Evolutionary conservation across 345 rosid species (phyloP), one percentile per base, ranked within the genome.

Genomic region (Populus ilicifolia): DNA sequence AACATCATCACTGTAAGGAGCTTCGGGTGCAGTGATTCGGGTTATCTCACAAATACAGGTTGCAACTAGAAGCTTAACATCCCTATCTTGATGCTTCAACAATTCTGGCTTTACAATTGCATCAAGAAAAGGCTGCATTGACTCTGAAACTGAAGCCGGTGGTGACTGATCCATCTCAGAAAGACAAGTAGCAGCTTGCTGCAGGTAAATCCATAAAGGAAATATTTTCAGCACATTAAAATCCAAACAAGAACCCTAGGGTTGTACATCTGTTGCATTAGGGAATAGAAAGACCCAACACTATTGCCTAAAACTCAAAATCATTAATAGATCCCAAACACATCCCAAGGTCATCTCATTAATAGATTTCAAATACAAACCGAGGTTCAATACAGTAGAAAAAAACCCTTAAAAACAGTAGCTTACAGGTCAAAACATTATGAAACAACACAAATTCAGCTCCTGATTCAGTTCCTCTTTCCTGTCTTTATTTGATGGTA

Each of bases 1-100:
- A 77, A 87, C 84, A 68, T 88, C 94, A 85, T 92, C 99, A 72
- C 80, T 84, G 70, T 93, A 96, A 78, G 99, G 98, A 72, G 98
- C 97, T 84, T 92, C 97, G 59, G 99, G 99, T n/a, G 99, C 99
- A 75, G 99, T 92, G 66, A 96, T 89, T 70, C 99, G 91, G 73
- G 98, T 92, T 77, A 93, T 90, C 87, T 96, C 99, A 78, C 98
- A 96, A 76, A 93, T 84, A 72, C 97, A 96, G n/a, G 96, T 88
- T 21, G 99, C 98, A 83, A 96, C 92, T 73, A 96, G 89, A 90
- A 96, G 98, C 84, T 91, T 92, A 76, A 89, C 91, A 79, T 96
- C 98, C 85, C 83, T 91, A 80, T 96, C 99, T 84, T 89, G 97
- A 89, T 96, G 97, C 83, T 88, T 88, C 80, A 96, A 89, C 84